Conservation (phyloP, 192 early-diverging fungal species). For the Podila minutissima region DNA sequence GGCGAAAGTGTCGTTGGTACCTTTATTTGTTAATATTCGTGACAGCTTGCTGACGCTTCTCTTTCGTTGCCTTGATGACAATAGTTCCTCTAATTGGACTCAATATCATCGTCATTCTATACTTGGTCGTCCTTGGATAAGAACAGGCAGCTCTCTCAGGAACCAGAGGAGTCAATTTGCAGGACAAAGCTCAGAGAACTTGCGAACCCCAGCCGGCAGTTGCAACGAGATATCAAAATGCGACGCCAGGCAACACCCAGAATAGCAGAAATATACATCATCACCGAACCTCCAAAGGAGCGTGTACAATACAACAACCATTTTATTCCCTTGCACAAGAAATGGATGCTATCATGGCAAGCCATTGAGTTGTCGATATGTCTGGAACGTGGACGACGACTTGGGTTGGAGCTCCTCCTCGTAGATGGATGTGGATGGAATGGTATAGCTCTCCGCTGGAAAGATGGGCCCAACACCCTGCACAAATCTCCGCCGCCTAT, state of each 20-base stretch:
- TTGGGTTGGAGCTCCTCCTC: constrained; percentile 40
- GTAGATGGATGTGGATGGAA: constrained; percentile 54
- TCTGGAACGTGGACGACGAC: constrained; percentile 8
- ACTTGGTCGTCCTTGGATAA: constrained; percentile 84
- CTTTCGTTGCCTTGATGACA: not conserved
- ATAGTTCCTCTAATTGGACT: constrained; percentile 84
- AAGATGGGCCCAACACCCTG: constrained; percentile 69
- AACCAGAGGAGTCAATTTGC: no score
- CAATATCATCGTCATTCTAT: constrained; percentile 84
- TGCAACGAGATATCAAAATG: not conserved
- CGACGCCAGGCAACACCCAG: no score
- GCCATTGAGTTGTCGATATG: constrained; percentile 44
- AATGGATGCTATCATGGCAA: constrained; percentile 3
- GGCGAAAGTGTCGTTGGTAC: constrained; percentile 5
- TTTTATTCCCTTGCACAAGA: not conserved
- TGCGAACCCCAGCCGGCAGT: no score
- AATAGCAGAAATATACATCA: not conserved
- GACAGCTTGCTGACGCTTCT: not conserved
- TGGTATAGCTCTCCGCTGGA: constrained; percentile 53
- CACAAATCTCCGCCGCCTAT: constrained; percentile 73
- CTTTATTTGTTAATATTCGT: not conserved
- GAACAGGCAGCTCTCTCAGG: not conserved
- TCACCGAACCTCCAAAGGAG: no score
- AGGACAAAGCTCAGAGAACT: no score
- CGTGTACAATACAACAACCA: not conserved